A percentile compares a stretch with the other conserved stretches of the same genome.
Conservation (phyloP, 495 filamentous ascomycete species). For the Aspergillus egyptiacus region DNA sequence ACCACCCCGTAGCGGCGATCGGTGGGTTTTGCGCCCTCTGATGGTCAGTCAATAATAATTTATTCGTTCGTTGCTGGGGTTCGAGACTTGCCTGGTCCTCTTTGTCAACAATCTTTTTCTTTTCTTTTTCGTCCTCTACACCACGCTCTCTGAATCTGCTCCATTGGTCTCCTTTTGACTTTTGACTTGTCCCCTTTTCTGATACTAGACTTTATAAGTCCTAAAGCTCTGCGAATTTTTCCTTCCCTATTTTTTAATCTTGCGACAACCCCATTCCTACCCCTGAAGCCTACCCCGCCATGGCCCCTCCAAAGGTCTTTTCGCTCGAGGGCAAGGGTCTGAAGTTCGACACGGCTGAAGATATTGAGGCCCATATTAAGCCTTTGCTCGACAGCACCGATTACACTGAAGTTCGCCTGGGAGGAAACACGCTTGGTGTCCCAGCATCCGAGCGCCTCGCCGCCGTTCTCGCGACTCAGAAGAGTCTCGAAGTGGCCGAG, state of each 20-base stretch:
- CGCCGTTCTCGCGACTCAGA: constrained; percentile 71
- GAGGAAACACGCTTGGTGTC: constrained; percentile 87
- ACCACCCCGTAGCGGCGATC: constrained; percentile 17
- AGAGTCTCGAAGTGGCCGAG: constrained; percentile 75
- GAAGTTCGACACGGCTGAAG: constrained; percentile 80
- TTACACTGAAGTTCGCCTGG: constrained; percentile 75
- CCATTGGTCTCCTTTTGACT: background rate
- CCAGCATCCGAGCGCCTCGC: constrained; percentile 80
- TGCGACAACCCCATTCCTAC: constrained; percentile 4
- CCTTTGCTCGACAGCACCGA: constrained; percentile 62
- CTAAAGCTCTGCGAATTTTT: too few relatives aligned
- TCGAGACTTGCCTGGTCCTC: background rate
- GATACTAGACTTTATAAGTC: too few relatives aligned
- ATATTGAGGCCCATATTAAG: constrained; percentile 80
- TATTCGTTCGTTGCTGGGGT: background rate
- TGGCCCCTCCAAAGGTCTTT: constrained; percentile 67
- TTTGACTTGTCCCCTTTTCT: too few relatives aligned
- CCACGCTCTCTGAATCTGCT: constrained; percentile 2
- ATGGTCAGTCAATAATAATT: background rate
- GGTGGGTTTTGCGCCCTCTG: constrained; percentile 1
- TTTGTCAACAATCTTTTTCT: constrained; percentile 3
- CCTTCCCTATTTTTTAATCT: background rate
- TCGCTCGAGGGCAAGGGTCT: constrained; percentile 85
- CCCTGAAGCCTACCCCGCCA: constrained; percentile 37
- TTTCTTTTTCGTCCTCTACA: background rate